Conservation (phyloP, 345 rosid genomes). For the Gossypium anomalum region DNA sequence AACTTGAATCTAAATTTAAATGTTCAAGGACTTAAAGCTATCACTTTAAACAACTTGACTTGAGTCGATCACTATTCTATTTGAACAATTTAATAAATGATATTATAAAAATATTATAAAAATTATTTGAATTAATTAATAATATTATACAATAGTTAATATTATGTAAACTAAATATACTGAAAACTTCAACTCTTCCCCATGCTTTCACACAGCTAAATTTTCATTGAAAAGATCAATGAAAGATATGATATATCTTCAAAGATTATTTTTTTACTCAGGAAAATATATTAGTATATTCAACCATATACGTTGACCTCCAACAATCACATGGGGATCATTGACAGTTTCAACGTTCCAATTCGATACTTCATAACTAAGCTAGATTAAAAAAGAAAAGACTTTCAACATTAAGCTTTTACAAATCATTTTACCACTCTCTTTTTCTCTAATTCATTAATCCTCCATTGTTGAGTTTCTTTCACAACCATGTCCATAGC, state of each 20-base stretch:
- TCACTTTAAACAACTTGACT: no score
- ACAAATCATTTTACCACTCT: not conserved
- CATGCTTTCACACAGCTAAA: no score
- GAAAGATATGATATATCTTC: not conserved
- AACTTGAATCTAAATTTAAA: no score
- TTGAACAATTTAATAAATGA: no score
- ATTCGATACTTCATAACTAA: not conserved
- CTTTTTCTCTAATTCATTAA: not conserved
- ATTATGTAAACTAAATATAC: no score
- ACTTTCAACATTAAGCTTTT: not conserved
- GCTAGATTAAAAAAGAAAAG: not conserved
- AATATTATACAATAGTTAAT: no score
- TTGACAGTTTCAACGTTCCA: not conserved
- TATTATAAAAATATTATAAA: no score
- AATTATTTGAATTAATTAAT: no score
- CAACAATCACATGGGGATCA: not conserved
- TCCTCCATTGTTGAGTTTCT: not conserved
- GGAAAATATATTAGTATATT: not conserved
- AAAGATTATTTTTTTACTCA: not conserved
- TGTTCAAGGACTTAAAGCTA: no score
- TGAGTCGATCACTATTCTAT: no score
- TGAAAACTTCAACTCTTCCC: no score
- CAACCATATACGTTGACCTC: not conserved
- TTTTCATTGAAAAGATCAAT: no score
- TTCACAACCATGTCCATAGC: constrained; percentile 1